Conservation (phyloP, 2,329 filamentous ascomycete species). For the Sphaceloma murrayae region DNA sequence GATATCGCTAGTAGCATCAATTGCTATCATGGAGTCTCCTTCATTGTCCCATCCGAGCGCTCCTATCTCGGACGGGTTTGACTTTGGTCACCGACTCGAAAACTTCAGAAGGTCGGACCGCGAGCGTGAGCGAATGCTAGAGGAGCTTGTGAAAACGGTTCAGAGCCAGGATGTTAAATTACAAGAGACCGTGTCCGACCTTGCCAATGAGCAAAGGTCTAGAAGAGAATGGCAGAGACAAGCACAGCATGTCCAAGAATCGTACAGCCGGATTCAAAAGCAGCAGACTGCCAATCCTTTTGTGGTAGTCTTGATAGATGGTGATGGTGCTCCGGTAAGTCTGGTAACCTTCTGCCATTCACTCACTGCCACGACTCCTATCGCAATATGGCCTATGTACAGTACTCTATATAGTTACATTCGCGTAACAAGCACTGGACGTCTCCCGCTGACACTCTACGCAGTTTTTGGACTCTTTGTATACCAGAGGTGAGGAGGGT, state of each 20-base stretch:
- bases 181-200: slow-evolving; percentile 29
- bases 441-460: neutral
- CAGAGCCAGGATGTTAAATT: slow-evolving; percentile 28
- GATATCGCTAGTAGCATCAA: neutral
- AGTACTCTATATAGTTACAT: too few species aligned
- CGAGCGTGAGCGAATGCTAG: slow-evolving; percentile 21
- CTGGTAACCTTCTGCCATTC: too few species aligned
- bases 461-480: slow-evolving; percentile 39
- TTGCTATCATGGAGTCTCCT: slow-evolving; percentile 2
- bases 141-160: slow-evolving; percentile 27
- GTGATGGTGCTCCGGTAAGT: slow-evolving; percentile 40
- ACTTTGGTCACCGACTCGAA: slow-evolving; percentile 22
- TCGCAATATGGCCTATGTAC: too few species aligned
- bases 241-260: slow-evolving; percentile 17
- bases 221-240: slow-evolving; percentile 30
- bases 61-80: neutral
- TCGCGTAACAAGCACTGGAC: too few species aligned
- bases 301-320: slow-evolving; percentile 39
- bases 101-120: slow-evolving; percentile 27
- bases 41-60: neutral
- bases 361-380: too few species aligned
- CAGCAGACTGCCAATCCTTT: slow-evolving; percentile 32
- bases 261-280: neutral
- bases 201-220: slow-evolving; percentile 30
- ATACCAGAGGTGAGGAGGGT: slow-evolving; percentile 34